Percentiles rank a stretch among this genome's conserved stretches.
These are phyloP conservation scores for Wickerhamomyces chambardii DNA, from an alignment of 805 yeast species.

Conservation along the genomic window DNA sequence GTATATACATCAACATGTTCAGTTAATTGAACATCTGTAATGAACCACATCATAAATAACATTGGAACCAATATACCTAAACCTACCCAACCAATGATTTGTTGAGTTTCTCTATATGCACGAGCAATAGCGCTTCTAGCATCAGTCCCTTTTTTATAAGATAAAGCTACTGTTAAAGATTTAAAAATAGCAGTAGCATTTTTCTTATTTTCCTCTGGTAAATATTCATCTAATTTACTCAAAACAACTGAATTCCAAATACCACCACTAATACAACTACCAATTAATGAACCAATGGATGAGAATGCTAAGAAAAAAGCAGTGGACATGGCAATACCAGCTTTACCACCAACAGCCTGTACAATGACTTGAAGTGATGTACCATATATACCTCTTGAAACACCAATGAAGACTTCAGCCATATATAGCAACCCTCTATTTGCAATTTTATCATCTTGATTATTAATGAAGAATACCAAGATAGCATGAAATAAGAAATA, in stretches of 20 bases:
- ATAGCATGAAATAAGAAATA: conserved; percentile 18
- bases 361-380: conserved; percentile 17
- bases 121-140: conserved; percentile 18
- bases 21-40: conserved; percentile 16
- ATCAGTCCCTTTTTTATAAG: conserved; percentile 17
- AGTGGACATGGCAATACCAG: conserved; percentile 22
- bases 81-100: conserved; percentile 20
- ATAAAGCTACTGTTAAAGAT: conserved; percentile 15
- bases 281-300: conserved; percentile 20
- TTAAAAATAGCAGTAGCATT: conserved; percentile 18
- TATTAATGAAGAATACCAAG: conserved; percentile 16
- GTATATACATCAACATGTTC: conserved; percentile 14
- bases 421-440: conserved; percentile 5
- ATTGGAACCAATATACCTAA: conserved; percentile 19
- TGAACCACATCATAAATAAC: conserved; percentile 19
- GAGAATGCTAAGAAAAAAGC: conserved; percentile 20
- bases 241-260: conserved; percentile 18
- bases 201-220: conserved; percentile 12
- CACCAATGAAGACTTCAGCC: conserved; percentile 17
- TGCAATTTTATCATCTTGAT: conserved; percentile 7
- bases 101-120: conserved; percentile 22
- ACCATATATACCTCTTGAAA: conserved; percentile 18
- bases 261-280: conserved; percentile 19
- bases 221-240: conserved; percentile 9
- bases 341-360: conserved; percentile 19